These are phyloP conservation scores for Gloeophyllum trabeum DNA, from an alignment of 768 basidiomycete species.

Conservation along the genomic window DNA sequence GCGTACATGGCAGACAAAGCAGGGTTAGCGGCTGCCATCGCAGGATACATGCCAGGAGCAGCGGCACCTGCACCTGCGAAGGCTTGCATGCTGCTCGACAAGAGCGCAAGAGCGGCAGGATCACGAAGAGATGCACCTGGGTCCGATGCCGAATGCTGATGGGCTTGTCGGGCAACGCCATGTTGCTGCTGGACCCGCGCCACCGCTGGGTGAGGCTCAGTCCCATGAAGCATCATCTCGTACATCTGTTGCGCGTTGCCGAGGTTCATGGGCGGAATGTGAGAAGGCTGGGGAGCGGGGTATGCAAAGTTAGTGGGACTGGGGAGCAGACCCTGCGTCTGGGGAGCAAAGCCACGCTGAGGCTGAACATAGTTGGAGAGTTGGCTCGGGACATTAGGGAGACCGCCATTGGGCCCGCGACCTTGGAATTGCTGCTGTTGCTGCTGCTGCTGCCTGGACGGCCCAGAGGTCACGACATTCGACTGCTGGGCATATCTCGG, in stretches of 20 bases:
- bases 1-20: conserved; percentile 53
- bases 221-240: conserved; percentile 63
- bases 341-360: conserved; percentile 44
- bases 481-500: conserved; percentile 39
- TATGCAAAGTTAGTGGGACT: conserved; percentile 37
- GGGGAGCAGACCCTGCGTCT: conserved; percentile 25
- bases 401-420: conserved; percentile 39
- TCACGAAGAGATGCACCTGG: conserved; percentile 62
- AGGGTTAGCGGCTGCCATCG: conserved; percentile 28
- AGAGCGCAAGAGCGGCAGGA: conserved; percentile 50
- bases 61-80: conserved; percentile 25
- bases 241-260: conserved; percentile 71
- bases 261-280: conserved; percentile 59
- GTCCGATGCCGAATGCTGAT: conserved; percentile 79
- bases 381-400: conserved; percentile 29
- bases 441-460: conserved; percentile 9
- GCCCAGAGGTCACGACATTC: conserved; percentile 27
- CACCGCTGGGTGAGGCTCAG: conserved; percentile 50
- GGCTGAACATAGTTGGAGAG: conserved; percentile 66
- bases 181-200: conserved; percentile 74
- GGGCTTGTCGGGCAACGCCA: conserved; percentile 58
- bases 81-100: conserved; percentile 44
- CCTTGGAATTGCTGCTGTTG: background rate
- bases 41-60: conserved; percentile 43
- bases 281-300: conserved; percentile 27